Evolutionary conservation across 805 yeast genomes (phyloP).

Genomic region (Kodamaea nitidulidarum): DNA sequence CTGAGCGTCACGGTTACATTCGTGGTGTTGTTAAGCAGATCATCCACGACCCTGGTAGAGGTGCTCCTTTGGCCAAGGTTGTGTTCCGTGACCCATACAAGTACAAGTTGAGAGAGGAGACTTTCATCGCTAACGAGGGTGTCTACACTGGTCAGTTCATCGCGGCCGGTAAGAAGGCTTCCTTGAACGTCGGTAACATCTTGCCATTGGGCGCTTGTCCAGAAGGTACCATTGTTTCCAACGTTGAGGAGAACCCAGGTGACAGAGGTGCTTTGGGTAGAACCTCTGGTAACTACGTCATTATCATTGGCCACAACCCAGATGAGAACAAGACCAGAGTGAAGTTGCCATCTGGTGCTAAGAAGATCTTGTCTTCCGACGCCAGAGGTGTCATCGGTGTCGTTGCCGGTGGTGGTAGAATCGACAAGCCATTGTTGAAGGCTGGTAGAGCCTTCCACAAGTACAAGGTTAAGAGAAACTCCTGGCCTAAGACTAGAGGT

Average conservation of each 20-base stretch:
- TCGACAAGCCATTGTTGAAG: slow-evolving; percentile 98
- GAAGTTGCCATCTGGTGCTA: slow-evolving; percentile 98
- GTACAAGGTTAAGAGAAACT: slow-evolving; percentile 99
- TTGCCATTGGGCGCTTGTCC: slow-evolving; percentile 96
- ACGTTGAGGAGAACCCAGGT: slow-evolving; percentile 75
- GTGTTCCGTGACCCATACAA: slow-evolving; percentile 99
- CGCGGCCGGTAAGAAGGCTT: slow-evolving; percentile 98
- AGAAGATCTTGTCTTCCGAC: slow-evolving; percentile 90
- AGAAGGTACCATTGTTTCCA: slow-evolving; percentile 73
- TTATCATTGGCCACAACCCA: slow-evolving; percentile 98
- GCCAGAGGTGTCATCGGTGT: slow-evolving; percentile 99
- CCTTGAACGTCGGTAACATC: slow-evolving; percentile 94
- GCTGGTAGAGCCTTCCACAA: slow-evolving; percentile 99
- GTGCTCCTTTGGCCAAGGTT: slow-evolving; percentile 97
- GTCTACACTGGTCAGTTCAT: slow-evolving; percentile 99
- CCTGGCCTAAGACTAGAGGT: slow-evolving; percentile 99
- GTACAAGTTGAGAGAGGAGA: slow-evolving; percentile 96
- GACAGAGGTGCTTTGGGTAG: slow-evolving; percentile 99
- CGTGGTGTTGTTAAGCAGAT: slow-evolving; percentile 99
- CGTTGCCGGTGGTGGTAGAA: slow-evolving; percentile 99
- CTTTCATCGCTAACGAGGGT: slow-evolving; percentile 99
- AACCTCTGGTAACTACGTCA: slow-evolving; percentile 99
- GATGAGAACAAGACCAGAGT: slow-evolving; percentile 99
- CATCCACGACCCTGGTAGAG: slow-evolving; percentile 99
- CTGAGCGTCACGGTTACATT: slow-evolving; percentile 99